Evolutionary conservation across 257 asterid species (phyloP).

Genomic region (Thymus mandschuricus): DNA sequence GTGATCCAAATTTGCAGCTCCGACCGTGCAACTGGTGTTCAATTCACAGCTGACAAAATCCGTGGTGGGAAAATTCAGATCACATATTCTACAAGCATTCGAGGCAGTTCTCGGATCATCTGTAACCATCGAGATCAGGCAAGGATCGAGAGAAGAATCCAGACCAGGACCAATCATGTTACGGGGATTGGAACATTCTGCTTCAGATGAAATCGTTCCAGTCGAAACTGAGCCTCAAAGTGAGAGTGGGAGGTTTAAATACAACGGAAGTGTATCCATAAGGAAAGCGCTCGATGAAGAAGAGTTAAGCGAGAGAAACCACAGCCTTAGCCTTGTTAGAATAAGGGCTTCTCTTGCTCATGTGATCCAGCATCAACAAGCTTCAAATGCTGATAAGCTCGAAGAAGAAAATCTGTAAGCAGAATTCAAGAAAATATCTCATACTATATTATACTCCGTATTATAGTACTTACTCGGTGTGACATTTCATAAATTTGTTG

Average conservation of each 20-base stretch:
- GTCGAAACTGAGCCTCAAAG: constrained; percentile 6
- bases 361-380: constrained; percentile 80
- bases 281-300: constrained; percentile 37
- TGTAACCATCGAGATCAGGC: constrained; percentile 74
- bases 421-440: background rate
- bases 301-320: constrained; percentile 48
- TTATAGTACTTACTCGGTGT: background rate
- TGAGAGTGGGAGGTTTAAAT: constrained; percentile 24
- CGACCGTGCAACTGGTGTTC: constrained; percentile 76
- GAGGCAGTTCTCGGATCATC: constrained; percentile 80
- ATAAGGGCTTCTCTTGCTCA: constrained; percentile 80
- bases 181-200: constrained; percentile 33
- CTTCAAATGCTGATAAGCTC: constrained; percentile 86
- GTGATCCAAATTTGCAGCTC: constrained; percentile 57
- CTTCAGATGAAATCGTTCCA: no score
- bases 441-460: no score
- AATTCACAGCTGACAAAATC: constrained; percentile 67
- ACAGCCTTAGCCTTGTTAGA: constrained; percentile 72
- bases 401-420: constrained; percentile 90
- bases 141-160: constrained; percentile 52
- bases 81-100: constrained; percentile 75
- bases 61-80: constrained; percentile 70
- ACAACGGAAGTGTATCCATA: background rate
- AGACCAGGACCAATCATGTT: constrained; percentile 40
- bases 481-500: background rate